These are phyloP conservation scores for Chlamydomonas sphaeroides DNA, from an alignment of 139 green algal genomes.

Conservation along the genomic window DNA sequence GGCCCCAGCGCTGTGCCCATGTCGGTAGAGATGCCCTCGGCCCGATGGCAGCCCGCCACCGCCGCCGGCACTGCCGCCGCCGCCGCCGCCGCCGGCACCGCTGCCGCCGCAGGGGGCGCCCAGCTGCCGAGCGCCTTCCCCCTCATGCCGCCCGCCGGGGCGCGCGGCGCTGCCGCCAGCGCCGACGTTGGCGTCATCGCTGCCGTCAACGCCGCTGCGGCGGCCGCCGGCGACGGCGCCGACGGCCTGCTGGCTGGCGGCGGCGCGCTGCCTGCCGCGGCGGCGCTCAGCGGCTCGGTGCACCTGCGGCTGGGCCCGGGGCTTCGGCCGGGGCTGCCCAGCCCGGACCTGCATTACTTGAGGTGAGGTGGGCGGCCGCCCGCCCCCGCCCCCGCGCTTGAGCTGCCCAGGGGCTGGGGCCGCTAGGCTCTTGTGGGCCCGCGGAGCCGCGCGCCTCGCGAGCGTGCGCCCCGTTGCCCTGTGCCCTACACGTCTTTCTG, in stretches of 20 bases:
- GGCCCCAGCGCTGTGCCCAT: neutral
- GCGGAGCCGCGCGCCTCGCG: no score
- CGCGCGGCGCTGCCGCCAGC: neutral
- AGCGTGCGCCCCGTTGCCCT: neutral
- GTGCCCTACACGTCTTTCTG: neutral
- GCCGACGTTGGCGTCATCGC: neutral
- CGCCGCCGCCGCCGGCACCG: neutral
- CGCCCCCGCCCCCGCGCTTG: no score
- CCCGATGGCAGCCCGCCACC: neutral
- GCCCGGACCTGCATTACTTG: slow-evolving; percentile 14
- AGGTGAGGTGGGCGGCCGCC: neutral
- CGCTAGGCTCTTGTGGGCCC: no score
- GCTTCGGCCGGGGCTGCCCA: neutral
- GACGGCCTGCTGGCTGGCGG: neutral
- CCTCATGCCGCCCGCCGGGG: neutral
- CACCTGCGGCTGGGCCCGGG: neutral
- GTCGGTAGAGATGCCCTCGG: neutral
- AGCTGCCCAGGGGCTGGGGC: no score
- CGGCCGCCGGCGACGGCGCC: neutral
- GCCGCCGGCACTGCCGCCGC: neutral
- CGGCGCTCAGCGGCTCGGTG: slow-evolving; percentile 1
- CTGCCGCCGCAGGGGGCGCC: no score
- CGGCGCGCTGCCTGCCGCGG: neutral
- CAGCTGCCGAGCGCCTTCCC: neutral
- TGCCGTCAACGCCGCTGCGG: neutral